Base-by-base conservation (phyloP, 805 yeast species). In the Candida morakotiae region DNA sequence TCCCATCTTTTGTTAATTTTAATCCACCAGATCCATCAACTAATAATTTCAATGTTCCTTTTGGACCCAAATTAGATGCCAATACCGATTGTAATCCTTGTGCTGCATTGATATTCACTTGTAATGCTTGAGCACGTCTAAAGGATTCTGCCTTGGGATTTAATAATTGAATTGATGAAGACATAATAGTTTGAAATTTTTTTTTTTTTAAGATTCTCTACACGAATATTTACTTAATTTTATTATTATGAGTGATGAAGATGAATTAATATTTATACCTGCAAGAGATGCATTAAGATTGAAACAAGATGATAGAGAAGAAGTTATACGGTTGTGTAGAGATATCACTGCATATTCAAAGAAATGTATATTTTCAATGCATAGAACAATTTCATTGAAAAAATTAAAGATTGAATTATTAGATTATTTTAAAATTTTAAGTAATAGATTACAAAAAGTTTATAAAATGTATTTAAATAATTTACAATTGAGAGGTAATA, bases 141-240 rank as follows among this genome's bases (percentile, higher is more conserved):
- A 93, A 65, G n/a, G 96, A 85, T 71, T 93, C 98, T 4, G 98
- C 98, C 63, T 89, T 91, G 14, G 98, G 98, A 60, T 93, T 93
- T 49, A 93, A 72, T 45, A 93, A 74, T 68, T 93, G 98, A 50
- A 89, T 40, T 17, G 43, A 40, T 11, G 43, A 40, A 26, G 42
- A 32, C 37, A 31, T 28, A 24, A 16, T 9, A 23, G 5, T 8
- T 5, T 9, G 18, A 24, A 21, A 11, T 16, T 16, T 32, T 32
- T 32, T 32, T 21, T 32, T 32, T 32, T 32, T 25, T n/a, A 6
- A 17, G n/a, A n/a, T 5, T 16, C 14, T 11, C 11, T n/a, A 25
- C 28, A 25, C 11, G 14, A 25, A 25, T 13, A 25, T 10, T 13
- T 8, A 8, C 7, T 5, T 9, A n/a, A n/a, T n/a, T n/a, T n/a